These are phyloP conservation scores for Rugonectria rugulosa DNA, from an alignment of 2,329 filamentous ascomycete species.

Conservation along the genomic window DNA sequence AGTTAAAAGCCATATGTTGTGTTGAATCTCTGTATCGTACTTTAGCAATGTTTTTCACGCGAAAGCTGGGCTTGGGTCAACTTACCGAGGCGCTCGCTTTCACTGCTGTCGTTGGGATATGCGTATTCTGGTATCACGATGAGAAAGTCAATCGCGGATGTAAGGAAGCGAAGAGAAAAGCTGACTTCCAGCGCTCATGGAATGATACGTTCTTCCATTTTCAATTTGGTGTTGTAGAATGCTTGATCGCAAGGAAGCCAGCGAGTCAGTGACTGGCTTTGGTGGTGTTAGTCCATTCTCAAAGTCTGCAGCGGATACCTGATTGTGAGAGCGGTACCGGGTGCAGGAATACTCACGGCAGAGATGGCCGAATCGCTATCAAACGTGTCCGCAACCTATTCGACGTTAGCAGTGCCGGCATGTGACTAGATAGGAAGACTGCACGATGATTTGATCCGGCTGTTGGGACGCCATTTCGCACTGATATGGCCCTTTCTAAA, in stretches of 20 bases:
- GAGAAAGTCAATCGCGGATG: background rate
- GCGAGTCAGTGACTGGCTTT: slow-evolving; percentile 9
- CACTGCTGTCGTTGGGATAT: slow-evolving; percentile 8
- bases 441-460: background rate
- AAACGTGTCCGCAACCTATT: background rate
- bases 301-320: too few species aligned
- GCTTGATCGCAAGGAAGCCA: slow-evolving; percentile 12
- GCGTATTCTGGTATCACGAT: slow-evolving; percentile 2
- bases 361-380: background rate
- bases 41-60: too few species aligned
- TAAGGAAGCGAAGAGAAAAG: background rate
- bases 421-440: too few species aligned
- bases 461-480: background rate
- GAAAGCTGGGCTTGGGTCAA: background rate
- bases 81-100: slow-evolving; percentile 13
- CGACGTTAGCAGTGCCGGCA: background rate
- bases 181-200: slow-evolving; percentile 13
- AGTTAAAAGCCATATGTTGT: slow-evolving; percentile 9
- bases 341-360: background rate
- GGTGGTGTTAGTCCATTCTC: background rate
- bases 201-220: slow-evolving; percentile 15
- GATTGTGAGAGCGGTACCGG: background rate
- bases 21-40: slow-evolving; percentile 7
- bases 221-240: slow-evolving; percentile 5
- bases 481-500: too few species aligned